Evolutionary conservation across 495 filamentous ascomycete genomes (phyloP), one percentile per base, ranked within the genome.

Genomic region (Pyrenopolyporus hunteri): DNA sequence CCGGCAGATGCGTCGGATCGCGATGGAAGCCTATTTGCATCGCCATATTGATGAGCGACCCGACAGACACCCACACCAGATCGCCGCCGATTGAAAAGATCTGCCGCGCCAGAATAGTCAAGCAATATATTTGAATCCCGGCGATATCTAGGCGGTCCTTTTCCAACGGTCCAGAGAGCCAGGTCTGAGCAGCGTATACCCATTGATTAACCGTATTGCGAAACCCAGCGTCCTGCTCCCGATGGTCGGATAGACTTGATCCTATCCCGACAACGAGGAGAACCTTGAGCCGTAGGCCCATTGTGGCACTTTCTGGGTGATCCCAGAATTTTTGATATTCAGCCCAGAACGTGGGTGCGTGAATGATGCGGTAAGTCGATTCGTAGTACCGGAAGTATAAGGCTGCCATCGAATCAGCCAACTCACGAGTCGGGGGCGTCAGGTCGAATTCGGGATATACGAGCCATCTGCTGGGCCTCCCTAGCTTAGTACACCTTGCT

Each of bases 1-100:
- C 68, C 1, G 73, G 75, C 40, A 85, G 80, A 29, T 80, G 71
- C 14, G 73, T 74, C 0, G 85, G 85, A 59, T 86, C 82, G 3
- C 82, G 81, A 59, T 89, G 83, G 11, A 87, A 54, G 1, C 83
- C 83, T 68, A 87, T 83, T 10, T 77, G 77, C 75, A 85, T 85
- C 6, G 83, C 82, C 17, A 68, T 77, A n/a, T 79, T 77, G 17
- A 85, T 67, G 0, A 88, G 67, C 0, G 82, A 80, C 0, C 85
- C 84, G 17, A 74, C 76, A 1, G 80, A 79, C 5, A 80, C 75
- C 84, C 84, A 87, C 0, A 80, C 77, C 4, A 85, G 66, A 55
- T 87, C 82, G 1, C 74, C 80, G 13, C 82, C 80, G 19, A 81
- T 73, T 0, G 76, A 77, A 32, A 76, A 72, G 11, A 76, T 74